These are phyloP conservation scores for Mercurialis annua DNA, from an alignment of 345 rosid species.

Conservation along the genomic window DNA sequence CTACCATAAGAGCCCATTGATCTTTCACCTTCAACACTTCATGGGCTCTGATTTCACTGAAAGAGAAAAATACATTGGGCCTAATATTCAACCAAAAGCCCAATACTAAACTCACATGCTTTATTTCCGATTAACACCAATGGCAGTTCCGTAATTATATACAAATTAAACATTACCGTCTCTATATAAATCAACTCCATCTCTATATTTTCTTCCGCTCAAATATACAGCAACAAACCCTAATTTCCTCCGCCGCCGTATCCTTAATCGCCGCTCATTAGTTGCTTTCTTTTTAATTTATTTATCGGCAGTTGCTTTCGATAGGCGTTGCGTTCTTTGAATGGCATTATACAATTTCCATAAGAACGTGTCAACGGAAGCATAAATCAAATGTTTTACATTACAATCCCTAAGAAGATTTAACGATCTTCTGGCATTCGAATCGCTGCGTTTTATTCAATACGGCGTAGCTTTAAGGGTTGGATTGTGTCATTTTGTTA, in stretches of 20 bases:
- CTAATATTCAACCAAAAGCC: no score
- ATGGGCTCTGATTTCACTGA: no score
- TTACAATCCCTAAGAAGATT: constrained; percentile 1
- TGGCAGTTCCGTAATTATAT: neutral
- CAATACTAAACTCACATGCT: no score
- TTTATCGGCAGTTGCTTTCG: constrained; percentile 29
- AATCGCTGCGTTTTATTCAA: constrained; percentile 3
- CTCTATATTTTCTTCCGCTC: no score
- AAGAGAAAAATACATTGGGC: no score
- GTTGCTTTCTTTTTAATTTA: neutral
- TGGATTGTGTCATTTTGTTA: constrained; percentile 20
- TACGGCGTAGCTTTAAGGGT: constrained; percentile 6
- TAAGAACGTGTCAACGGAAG: constrained; percentile 51
- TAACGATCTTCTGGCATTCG: no score
- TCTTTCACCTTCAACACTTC: no score
- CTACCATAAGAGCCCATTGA: no score
- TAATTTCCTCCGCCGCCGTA: neutral
- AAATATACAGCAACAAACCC: neutral
- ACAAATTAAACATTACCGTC: neutral
- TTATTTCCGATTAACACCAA: no score
- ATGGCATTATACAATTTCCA: constrained; percentile 19
- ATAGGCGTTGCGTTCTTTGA: constrained; percentile 56
- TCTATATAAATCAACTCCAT: neutral
- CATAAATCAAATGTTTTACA: constrained; percentile 32
- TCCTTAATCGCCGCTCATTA: neutral